These are phyloP conservation scores for Durio zibethinus DNA, from an alignment of 345 rosid genomes.

Conservation along the genomic window DNA sequence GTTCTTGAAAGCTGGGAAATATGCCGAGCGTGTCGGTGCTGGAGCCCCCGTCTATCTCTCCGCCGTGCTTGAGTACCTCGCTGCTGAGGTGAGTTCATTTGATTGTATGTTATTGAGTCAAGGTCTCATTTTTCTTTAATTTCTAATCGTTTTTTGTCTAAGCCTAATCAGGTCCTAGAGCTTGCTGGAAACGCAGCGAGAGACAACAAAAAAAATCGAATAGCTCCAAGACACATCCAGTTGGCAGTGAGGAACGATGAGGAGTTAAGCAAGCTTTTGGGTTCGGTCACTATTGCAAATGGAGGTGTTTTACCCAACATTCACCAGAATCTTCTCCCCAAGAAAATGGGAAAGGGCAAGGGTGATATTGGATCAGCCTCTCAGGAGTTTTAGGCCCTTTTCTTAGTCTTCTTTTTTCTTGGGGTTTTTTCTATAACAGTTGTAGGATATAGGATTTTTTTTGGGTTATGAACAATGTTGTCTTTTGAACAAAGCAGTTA, in stretches of 20 bases:
- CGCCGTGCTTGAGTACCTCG: constrained; percentile 75
- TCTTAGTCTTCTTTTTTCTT: background rate
- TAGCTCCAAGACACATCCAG: constrained; percentile 73
- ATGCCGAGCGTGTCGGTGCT: constrained; percentile 79
- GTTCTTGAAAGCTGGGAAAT: constrained; percentile 73
- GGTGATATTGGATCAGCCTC: constrained; percentile 70
- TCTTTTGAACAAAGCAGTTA: background rate
- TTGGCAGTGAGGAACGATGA: constrained; percentile 76
- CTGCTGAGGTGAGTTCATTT: constrained; percentile 67
- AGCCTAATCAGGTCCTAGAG: constrained; percentile 44
- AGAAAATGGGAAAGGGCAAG: constrained; percentile 49
- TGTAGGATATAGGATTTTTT: constrained; percentile 3
- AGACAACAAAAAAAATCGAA: constrained; percentile 70
- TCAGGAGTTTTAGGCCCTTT: constrained; percentile 48
- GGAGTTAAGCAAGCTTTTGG: constrained; percentile 68
- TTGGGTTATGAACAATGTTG: background rate
- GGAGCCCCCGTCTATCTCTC: constrained; percentile 83
- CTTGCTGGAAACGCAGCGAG: constrained; percentile 81
- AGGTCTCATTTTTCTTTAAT: background rate
- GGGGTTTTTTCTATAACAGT: background rate
- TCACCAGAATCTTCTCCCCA: constrained; percentile 63
- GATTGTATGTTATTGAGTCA: no score
- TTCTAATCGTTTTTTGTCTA: background rate
- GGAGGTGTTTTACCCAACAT: constrained; percentile 77
- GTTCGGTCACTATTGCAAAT: constrained; percentile 67